Evolutionary conservation across 2,329 filamentous ascomycete genomes (phyloP).

Genomic region (Paecilomyces dactylethromorphus): DNA sequence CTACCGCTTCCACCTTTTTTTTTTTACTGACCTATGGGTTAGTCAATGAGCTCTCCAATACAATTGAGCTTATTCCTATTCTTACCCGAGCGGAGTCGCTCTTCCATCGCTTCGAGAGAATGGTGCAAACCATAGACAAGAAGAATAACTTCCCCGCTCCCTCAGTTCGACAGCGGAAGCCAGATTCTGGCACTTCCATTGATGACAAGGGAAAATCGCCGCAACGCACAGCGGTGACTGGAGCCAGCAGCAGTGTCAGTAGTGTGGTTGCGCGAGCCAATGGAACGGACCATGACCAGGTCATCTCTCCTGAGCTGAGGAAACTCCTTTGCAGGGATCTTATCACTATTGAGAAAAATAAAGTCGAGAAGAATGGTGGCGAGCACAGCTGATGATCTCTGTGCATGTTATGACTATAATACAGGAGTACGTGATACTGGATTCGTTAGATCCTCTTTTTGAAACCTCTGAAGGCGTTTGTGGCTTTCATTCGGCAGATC

Average conservation of each 20-base stretch:
- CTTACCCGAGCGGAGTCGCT: constrained; percentile 82
- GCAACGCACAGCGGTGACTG: constrained; percentile 11
- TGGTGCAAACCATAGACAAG: constrained; percentile 87
- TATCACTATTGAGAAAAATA: constrained; percentile 40
- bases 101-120: constrained; percentile 79
- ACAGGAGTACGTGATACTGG: not conserved
- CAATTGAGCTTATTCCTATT: constrained; percentile 82
- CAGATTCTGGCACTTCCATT: constrained; percentile 15
- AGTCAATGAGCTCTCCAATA: constrained; percentile 94
- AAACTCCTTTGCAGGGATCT: constrained; percentile 56
- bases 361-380: constrained; percentile 29
- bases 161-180: constrained; percentile 44
- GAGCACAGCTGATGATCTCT: not conserved
- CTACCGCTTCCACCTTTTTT: not conserved
- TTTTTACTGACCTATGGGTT: constrained; percentile 5
- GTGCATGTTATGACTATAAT: not conserved
- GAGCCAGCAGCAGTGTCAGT: constrained; percentile 18
- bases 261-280: constrained; percentile 12
- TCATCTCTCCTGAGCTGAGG: constrained; percentile 60
- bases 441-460: not conserved
- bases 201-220: constrained; percentile 27
- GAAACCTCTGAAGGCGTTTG: not conserved
- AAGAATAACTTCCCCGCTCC: constrained; percentile 73
- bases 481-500: not conserved
- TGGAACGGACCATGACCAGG: constrained; percentile 29